phyloP scores from a whole-genome alignment of 2,329 filamentous ascomycete species.

The Curvularia eragrostidis region DNA sequence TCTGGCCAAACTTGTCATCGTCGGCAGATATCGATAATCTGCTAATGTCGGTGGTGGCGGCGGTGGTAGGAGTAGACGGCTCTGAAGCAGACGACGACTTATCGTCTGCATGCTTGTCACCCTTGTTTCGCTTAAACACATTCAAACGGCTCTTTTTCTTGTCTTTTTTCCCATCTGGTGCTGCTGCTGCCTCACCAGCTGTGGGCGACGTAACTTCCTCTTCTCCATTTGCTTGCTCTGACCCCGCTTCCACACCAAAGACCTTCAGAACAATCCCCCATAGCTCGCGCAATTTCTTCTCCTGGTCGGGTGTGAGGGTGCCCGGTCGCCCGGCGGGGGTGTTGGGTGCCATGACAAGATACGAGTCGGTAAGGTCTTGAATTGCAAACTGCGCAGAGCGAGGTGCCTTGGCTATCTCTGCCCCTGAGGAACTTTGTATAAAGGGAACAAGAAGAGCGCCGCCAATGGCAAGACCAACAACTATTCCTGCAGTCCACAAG shows the following conservation, averaged over 20 bases:
- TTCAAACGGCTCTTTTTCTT: slow-evolving; percentile 77
- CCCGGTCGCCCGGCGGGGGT: slow-evolving; percentile 75
- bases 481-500: slow-evolving; percentile 36
- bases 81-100: slow-evolving; percentile 35
- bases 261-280: slow-evolving; percentile 80
- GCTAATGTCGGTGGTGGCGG: slow-evolving; percentile 38
- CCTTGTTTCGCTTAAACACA: slow-evolving; percentile 67
- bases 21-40: slow-evolving; percentile 44
- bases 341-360: slow-evolving; percentile 50
- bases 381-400: slow-evolving; percentile 27
- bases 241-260: slow-evolving; percentile 61
- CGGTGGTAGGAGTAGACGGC: slow-evolving; percentile 16
- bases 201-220: slow-evolving; percentile 23
- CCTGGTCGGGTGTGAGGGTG: slow-evolving; percentile 87
- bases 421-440: slow-evolving; percentile 17
- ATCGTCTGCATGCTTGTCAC: slow-evolving; percentile 56
- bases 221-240: slow-evolving; percentile 37
- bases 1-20: slow-evolving; percentile 93
- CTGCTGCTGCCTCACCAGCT: slow-evolving; percentile 11
- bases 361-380: slow-evolving; percentile 37
- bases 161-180: slow-evolving; percentile 58
- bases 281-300: slow-evolving; percentile 84
- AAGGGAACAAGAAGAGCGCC: slow-evolving; percentile 40
- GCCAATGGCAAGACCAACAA: slow-evolving; percentile 43
- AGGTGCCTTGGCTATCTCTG: slow-evolving; percentile 14